These are phyloP conservation scores for Sclerotinia sclerotiorum DNA, from an alignment of 2,329 filamentous ascomycete genomes.

Conservation along the genomic window DNA sequence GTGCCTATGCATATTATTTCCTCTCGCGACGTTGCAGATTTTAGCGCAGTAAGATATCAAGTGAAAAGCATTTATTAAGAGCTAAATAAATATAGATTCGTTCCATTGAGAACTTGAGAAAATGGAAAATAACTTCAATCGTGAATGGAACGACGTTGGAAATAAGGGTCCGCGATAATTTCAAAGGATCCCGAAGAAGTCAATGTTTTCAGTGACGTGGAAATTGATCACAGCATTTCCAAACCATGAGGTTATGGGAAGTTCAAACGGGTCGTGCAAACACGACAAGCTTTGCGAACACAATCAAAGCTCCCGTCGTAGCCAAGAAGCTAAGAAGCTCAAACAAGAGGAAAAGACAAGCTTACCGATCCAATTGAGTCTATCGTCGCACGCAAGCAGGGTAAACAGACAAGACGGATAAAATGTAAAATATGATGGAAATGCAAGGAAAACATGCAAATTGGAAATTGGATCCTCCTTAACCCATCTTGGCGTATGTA, in stretches of 20 bases:
- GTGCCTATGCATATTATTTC: conserved; percentile 5
- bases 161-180: not conserved
- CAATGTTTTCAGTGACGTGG: conserved; percentile 10
- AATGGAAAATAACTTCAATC: not conserved
- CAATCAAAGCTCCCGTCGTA: conserved; percentile 8
- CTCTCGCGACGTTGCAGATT: not conserved
- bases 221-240: not conserved
- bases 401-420: not conserved
- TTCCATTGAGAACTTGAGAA: not conserved
- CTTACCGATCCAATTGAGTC: not conserved
- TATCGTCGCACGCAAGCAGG: not conserved
- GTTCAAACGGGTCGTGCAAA: not conserved
- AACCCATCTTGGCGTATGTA: conserved; percentile 12
- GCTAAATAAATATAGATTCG: conserved; percentile 1
- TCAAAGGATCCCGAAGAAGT: not conserved
- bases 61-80: not conserved
- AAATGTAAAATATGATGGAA: not conserved
- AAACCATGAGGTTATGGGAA: not conserved
- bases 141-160: too few species aligned
- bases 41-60: not conserved
- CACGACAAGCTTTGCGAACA: conserved; percentile 11
- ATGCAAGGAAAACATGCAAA: not conserved
- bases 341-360: not conserved
- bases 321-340: not conserved
- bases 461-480: not conserved